phyloP scores from a whole-genome alignment of 2,329 filamentous ascomycete genomes.

The Penicillium crustosum region DNA sequence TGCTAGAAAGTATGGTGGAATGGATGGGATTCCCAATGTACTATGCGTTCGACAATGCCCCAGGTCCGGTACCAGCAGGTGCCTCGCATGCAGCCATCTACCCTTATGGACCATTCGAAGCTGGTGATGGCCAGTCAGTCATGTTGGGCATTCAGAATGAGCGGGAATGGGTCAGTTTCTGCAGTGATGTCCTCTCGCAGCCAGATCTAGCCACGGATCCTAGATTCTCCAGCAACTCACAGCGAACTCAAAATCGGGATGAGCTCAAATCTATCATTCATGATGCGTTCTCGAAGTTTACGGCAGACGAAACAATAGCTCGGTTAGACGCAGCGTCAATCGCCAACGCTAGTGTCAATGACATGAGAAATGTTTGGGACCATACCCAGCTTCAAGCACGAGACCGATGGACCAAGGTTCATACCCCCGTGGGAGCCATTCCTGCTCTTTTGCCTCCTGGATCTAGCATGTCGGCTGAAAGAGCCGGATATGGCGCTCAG shows the following conservation, averaged over 20 bases:
- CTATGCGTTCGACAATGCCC: slow-evolving; percentile 51
- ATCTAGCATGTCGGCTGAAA: slow-evolving; percentile 29
- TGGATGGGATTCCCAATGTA: slow-evolving; percentile 61
- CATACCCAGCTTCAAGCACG: slow-evolving; percentile 55
- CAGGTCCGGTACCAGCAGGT: slow-evolving; percentile 48
- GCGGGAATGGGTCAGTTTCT: slow-evolving; percentile 55
- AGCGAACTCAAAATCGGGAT: slow-evolving; percentile 50
- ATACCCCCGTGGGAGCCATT: slow-evolving; percentile 49
- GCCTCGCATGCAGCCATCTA: slow-evolving; percentile 58
- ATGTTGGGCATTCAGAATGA: slow-evolving; percentile 61
- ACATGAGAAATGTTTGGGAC: slow-evolving; percentile 56
- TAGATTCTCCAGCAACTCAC: slow-evolving; percentile 51
- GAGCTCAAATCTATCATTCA: slow-evolving; percentile 50
- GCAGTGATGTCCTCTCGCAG: slow-evolving; percentile 47
- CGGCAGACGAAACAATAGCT: slow-evolving; percentile 43
- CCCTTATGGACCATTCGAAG: slow-evolving; percentile 57
- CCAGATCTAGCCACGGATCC: slow-evolving; percentile 46
- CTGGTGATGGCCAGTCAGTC: slow-evolving; percentile 50
- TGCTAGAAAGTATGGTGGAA: slow-evolving; percentile 60
- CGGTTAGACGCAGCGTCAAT: slow-evolving; percentile 52
- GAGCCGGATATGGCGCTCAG: slow-evolving; percentile 18
- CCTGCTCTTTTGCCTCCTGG: slow-evolving; percentile 55
- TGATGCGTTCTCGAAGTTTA: slow-evolving; percentile 41
- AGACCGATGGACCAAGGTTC: slow-evolving; percentile 53
- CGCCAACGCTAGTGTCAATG: slow-evolving; percentile 57